Evolutionary conservation across 495 filamentous ascomycete genomes (phyloP).

Genomic region (Penicillium cataractarum): DNA sequence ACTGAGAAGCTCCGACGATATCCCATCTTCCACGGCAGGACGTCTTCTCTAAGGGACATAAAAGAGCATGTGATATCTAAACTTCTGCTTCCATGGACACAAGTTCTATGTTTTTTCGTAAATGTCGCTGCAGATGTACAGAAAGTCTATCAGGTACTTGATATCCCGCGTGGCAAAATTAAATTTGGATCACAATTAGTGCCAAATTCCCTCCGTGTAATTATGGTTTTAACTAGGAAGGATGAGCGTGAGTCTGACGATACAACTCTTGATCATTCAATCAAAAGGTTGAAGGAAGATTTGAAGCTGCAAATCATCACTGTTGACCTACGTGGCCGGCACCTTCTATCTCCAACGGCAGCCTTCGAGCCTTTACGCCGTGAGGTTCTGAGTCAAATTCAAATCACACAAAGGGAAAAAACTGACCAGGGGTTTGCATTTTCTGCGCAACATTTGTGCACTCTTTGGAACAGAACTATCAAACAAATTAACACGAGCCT

Average conservation of each 20-base stretch:
- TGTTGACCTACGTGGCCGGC: too few relatives aligned
- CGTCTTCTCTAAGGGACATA: constrained; percentile 9
- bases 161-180: constrained; percentile 6
- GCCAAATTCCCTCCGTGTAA: constrained; percentile 1
- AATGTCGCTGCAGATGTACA: constrained; percentile 10
- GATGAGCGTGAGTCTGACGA: too few relatives aligned
- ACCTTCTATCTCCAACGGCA: not conserved
- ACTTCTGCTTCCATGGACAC: constrained; percentile 14
- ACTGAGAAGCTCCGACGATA: constrained; percentile 3
- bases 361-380: constrained; percentile 13
- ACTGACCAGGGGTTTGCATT: not conserved
- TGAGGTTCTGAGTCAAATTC: not conserved
- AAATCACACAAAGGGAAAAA: not conserved
- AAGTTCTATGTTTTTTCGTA: constrained; percentile 21
- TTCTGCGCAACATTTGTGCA: constrained; percentile 12
- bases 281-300: too few relatives aligned
- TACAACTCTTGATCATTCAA: too few relatives aligned
- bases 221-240: not conserved
- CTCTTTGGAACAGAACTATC: not conserved
- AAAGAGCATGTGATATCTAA: constrained; percentile 11
- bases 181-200: constrained; percentile 8
- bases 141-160: constrained; percentile 5
- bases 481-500: too few relatives aligned
- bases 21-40: constrained; percentile 1
- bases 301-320: too few relatives aligned